Evolutionary conservation across 108 stramenopile genomes (phyloP).

Genomic region (Nannochloropsis salina): DNA sequence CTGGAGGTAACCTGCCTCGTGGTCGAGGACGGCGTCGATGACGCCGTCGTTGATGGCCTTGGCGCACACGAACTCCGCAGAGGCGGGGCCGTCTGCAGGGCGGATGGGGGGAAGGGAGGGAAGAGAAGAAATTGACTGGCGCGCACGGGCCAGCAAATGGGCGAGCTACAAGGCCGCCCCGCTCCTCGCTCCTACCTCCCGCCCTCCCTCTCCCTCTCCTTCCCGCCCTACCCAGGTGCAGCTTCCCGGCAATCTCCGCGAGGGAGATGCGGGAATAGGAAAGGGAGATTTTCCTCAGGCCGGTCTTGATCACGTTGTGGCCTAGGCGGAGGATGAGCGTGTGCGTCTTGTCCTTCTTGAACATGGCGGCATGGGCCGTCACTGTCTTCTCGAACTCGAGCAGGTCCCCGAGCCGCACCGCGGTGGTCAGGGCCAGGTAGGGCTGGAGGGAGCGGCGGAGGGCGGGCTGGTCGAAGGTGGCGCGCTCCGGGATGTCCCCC

Average conservation of each 20-base stretch:
- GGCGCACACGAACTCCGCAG: slow-evolving; percentile 93
- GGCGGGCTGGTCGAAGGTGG: slow-evolving; percentile 62
- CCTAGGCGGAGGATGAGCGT: slow-evolving; percentile 88
- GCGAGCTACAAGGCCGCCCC: too few relatives aligned
- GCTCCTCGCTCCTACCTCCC: too few relatives aligned
- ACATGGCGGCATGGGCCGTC: slow-evolving; percentile 24
- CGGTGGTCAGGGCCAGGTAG: slow-evolving; percentile 84
- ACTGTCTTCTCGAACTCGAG: slow-evolving; percentile 71
- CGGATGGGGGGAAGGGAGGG: slow-evolving; percentile 46
- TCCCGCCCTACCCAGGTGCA: slow-evolving; percentile 60
- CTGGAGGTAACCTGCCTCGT: slow-evolving; percentile 76
- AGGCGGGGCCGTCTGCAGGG: slow-evolving; percentile 40
- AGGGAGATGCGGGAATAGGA: slow-evolving; percentile 80
- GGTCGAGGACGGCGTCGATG: slow-evolving; percentile 95
- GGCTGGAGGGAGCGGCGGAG: slow-evolving; percentile 71
- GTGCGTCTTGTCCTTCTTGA: slow-evolving; percentile 67
- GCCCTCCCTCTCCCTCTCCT: neutral
- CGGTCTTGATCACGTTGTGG: slow-evolving; percentile 95
- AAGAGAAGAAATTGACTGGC: neutral
- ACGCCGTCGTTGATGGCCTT: slow-evolving; percentile 98
- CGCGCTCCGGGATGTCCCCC: slow-evolving; percentile 91
- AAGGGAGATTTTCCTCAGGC: slow-evolving; percentile 81
- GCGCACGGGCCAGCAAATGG: neutral
- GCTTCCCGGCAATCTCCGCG: slow-evolving; percentile 77
- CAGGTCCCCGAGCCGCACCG: slow-evolving; percentile 90